phyloP scores from a whole-genome alignment of 2,329 filamentous ascomycete species.

The Aspergillus jensenii region DNA sequence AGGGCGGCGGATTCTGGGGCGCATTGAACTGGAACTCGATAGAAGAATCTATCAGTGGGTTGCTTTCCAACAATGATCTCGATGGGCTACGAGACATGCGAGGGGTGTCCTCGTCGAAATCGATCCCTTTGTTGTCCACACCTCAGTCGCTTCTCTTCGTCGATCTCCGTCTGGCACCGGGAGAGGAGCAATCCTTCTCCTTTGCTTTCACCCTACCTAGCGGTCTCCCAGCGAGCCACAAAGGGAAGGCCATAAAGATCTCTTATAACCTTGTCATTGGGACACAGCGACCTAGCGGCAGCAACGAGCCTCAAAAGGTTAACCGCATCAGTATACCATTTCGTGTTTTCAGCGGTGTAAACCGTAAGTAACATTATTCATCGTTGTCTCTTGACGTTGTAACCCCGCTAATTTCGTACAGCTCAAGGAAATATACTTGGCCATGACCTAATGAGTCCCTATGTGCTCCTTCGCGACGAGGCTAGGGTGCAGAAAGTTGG shows the following conservation, averaged over 20 bases:
- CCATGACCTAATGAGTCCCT: slow-evolving; percentile 92
- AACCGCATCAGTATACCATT: slow-evolving; percentile 92
- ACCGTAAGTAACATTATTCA: slow-evolving; percentile 51
- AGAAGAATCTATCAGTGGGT: slow-evolving; percentile 80
- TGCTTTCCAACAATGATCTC: slow-evolving; percentile 82
- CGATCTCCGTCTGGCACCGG: slow-evolving; percentile 80
- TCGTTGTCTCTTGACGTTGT: no score
- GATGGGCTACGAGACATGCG: slow-evolving; percentile 97
- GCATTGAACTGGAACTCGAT: slow-evolving; percentile 86
- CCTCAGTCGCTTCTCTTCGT: slow-evolving; percentile 96
- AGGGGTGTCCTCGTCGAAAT: slow-evolving; percentile 78
- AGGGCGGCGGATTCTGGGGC: slow-evolving; percentile 76
- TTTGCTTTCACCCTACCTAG: slow-evolving; percentile 84
- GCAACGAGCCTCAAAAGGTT: slow-evolving; percentile 74
- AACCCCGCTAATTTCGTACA: slow-evolving; percentile 30
- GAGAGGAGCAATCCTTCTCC: slow-evolving; percentile 82
- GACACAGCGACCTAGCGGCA: slow-evolving; percentile 78
- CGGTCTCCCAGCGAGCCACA: slow-evolving; percentile 86
- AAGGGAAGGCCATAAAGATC: slow-evolving; percentile 91
- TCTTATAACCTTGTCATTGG: slow-evolving; percentile 88
- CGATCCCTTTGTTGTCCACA: slow-evolving; percentile 87
- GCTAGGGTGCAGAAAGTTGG: slow-evolving; percentile 64
- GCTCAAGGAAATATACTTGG: slow-evolving; percentile 80
- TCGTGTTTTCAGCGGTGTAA: slow-evolving; percentile 88
- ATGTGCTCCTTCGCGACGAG: slow-evolving; percentile 82